phyloP scores from a whole-genome alignment of 352 stramenopile genomes.

The Pythium brachiatum region DNA sequence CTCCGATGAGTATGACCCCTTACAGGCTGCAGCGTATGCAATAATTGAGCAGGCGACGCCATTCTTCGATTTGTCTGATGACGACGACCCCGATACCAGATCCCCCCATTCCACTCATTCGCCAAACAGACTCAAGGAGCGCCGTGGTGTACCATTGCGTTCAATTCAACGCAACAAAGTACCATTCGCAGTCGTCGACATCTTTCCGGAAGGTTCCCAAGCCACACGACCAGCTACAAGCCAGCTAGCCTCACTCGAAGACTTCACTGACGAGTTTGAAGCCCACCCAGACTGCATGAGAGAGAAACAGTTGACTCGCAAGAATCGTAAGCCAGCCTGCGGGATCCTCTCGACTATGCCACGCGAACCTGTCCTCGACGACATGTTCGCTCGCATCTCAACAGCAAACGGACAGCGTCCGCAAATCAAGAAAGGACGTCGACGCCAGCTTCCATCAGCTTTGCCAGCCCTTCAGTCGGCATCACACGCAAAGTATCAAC shows the following conservation, averaged over 20 bases:
- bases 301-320: too few relatives aligned
- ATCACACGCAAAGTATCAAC: neutral
- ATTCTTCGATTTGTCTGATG: constrained; percentile 22
- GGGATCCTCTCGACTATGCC: too few relatives aligned
- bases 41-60: constrained; percentile 19
- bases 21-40: constrained; percentile 9
- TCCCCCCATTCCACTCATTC: neutral
- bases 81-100: neutral
- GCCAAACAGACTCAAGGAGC: neutral
- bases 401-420: neutral
- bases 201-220: neutral
- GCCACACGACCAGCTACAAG: neutral
- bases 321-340: too few relatives aligned
- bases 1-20: neutral
- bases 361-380: neutral
- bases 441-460: neutral
- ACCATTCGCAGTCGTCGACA: neutral
- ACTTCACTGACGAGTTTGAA: neutral
- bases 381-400: neutral
- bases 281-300: neutral
- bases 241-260: neutral
- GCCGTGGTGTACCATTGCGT: neutral
- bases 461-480: neutral
- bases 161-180: neutral
- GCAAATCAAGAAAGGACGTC: neutral